Base-by-base conservation (phyloP, 352 stramenopile species). In the Aphanomyces cochlioides region DNA sequence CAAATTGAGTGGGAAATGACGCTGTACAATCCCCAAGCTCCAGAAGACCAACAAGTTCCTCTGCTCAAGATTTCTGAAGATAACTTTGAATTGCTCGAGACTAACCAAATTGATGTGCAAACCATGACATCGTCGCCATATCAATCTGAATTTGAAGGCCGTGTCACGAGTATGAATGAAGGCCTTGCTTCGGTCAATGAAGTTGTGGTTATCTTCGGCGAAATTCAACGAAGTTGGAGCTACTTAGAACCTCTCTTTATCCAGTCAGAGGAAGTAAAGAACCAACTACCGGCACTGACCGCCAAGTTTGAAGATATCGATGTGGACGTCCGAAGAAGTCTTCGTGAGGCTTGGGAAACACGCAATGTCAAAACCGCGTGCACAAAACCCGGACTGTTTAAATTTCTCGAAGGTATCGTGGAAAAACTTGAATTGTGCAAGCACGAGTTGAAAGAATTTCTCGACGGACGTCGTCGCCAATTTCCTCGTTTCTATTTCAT, bases 201-300 rank as follows among this genome's bases (percentile, higher is more conserved):
- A 86, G 91, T 98, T 1, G 96, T 98, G 10, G 78, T 95, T 0
- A 81, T 98, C 7, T 74, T 98, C n/a, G 86, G 87, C 10, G 93
- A 98, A 66, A 98, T 99, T 41, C 96, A 98, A 76, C 82, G 93
- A 15, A 98, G 90, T 19, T 98, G 95, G 95, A 97, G 88, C 53
- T 98, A 98, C 73, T 73, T 98, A 19, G 95, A 98, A 74, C 95
- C 95, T 21, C 79, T 98, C 7, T 98, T 98, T 66, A 97, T 98
- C 64, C 85, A 94, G 63, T 98, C 91, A 0, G 95, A 98, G 74
- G 95, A 98, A 81, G 95, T 98, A 13, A 98, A 98, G 69, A 90
- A 95, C 56, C 95, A 98, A 66, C 78, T 98, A 4, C 95, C 95
- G 3, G 92, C 98, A 73, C 80, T 98, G 66, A 96, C 95, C 0